A percentile compares a stretch with the other conserved stretches of the same genome.
Conservation (phyloP, 768 basidiomycete genomes). For the Tricholoma bakamatsutake region DNA sequence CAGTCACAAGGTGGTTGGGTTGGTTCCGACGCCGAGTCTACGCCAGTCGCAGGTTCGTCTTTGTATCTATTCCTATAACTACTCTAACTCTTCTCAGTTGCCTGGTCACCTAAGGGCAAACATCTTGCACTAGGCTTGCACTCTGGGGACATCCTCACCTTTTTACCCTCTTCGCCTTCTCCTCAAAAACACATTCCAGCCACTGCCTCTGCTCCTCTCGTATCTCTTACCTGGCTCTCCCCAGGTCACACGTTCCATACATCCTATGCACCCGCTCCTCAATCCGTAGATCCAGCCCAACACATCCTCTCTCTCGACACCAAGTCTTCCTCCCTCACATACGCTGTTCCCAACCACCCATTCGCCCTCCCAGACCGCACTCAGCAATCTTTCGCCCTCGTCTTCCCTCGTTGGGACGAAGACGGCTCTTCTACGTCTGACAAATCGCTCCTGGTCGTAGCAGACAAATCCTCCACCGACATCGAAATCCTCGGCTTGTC, state of each 20-base stretch:
- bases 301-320: conserved; percentile 40
- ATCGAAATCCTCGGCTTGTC: conserved; percentile 39
- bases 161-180: conserved; percentile 47
- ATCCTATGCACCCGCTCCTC: conserved; percentile 43
- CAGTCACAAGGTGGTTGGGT: conserved; percentile 53
- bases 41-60: conserved; percentile 54
- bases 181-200: conserved; percentile 61
- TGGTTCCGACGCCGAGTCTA: conserved; percentile 38
- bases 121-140: conserved; percentile 73
- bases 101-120: conserved; percentile 86
- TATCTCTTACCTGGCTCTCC: conserved; percentile 63
- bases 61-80: conserved; percentile 1
- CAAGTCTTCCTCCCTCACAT: conserved; percentile 33
- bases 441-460: conserved; percentile 38
- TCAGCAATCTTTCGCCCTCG: conserved; percentile 29
- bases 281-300: conserved; percentile 29
- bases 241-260: conserved; percentile 63
- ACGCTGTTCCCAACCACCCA: conserved; percentile 35
- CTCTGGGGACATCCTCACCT: conserved; percentile 67
- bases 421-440: conserved; percentile 19
- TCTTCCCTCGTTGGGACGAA: conserved; percentile 44
- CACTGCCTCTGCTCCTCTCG: conserved; percentile 39
- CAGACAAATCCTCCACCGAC: conserved; percentile 41
- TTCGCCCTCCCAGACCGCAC: conserved; percentile 35
- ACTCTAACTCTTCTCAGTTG: conserved; percentile 38